These are phyloP conservation scores for Neurospora sp. DNA, from an alignment of 495 filamentous ascomycete genomes.

Conservation along the genomic window DNA sequence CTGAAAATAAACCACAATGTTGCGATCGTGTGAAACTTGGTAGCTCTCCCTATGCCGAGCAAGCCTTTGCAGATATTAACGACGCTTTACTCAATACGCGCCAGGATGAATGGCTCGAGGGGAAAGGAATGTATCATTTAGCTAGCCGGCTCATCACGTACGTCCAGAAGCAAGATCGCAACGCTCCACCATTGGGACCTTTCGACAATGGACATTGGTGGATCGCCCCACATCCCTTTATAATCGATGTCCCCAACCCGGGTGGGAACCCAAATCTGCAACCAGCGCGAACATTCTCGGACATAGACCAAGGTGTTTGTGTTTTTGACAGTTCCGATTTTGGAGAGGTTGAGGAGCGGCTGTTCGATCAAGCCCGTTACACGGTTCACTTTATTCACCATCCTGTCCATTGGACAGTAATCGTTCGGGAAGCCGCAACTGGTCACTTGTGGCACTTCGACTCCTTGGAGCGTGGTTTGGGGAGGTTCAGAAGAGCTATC, in stretches of 20 bases:
- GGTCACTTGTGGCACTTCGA: conserved; percentile 3
- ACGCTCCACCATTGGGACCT: background rate
- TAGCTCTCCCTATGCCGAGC: background rate
- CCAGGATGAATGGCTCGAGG: background rate
- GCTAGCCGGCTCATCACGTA: background rate
- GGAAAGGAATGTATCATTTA: conserved; percentile 1
- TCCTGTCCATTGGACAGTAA: background rate
- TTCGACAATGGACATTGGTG: conserved; percentile 1
- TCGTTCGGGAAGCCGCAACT: background rate
- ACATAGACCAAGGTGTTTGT: background rate
- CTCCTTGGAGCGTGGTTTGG: background rate
- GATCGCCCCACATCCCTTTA: background rate
- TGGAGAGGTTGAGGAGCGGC: background rate
- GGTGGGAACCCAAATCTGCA: background rate
- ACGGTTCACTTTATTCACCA: conserved; percentile 1
- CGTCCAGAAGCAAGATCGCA: background rate
- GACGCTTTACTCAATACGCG: background rate
- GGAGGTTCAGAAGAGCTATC: background rate
- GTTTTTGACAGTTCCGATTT: background rate
- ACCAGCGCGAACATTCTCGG: background rate
- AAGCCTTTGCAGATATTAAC: background rate
- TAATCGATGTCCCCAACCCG: background rate
- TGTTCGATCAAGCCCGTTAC: background rate
- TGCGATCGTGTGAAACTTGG: background rate
- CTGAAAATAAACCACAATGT: background rate